Base-by-base conservation (phyloP, 2,329 filamentous ascomycete genomes). In the Teratosphaeria destructans region DNA sequence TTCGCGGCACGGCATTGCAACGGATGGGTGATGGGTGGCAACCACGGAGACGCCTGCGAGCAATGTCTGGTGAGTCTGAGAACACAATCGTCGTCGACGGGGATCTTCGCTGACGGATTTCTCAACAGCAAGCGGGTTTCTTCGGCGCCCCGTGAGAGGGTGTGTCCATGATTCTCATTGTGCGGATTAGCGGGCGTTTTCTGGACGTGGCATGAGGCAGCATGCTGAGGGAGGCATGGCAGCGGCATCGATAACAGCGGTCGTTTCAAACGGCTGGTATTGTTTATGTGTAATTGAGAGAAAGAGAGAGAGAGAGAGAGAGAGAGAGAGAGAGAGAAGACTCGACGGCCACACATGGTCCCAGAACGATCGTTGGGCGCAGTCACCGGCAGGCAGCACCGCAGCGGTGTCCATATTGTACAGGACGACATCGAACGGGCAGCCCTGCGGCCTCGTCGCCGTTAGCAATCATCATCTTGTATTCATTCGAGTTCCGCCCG, bases 1-100 rank as follows among this genome's bases (percentile, higher is more conserved):
- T 72, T 67, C 60, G 67, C 66, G 23, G 70, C 71, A 32, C 65
- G 71, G 27, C 69, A 72, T 59, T 73, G 71, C 63, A 68, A 71
- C 53, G 71, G 71, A 29, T 73, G 67, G 62, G 70, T 73, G 26
- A 65, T 73, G 56, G 70, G 69, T 16, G 70, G 71, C 23, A 61
- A 64, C 19, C 60, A 64, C 27, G 70, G 71, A 7, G 71, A 73
- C 60, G 67, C 71, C 14, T 73, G 71, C 54, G 71, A 73, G 59
- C 58, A 60, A 27, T 69, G 67, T 58, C 60, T 68, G 66, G 67
- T 69, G 61, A 47, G 66, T 64, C 47, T 35, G 10, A 11, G 14
- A 11, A 49, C 6, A 59, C 19, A 35, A 32, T 43, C 23, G 10
- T 7, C 23, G 29, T 54, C 5, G 23, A 47, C 39, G 23, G 2